These are phyloP conservation scores for Psilocybe mexicana DNA, from an alignment of 1,284 basidiomycete species.

Conservation along the genomic window DNA sequence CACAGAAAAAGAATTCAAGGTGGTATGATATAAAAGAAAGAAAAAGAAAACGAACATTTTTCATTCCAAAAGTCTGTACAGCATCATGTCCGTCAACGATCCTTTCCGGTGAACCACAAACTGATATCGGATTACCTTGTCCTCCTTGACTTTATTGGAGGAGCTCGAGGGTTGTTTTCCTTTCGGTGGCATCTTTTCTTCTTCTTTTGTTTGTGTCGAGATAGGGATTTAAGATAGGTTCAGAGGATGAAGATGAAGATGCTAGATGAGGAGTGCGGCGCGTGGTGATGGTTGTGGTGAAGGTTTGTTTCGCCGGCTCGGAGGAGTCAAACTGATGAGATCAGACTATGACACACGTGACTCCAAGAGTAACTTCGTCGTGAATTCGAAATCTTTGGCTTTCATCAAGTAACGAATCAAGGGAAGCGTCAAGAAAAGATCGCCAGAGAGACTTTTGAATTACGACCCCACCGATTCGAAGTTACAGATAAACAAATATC, in stretches of 20 bases:
- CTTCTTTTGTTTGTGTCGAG: too few species aligned
- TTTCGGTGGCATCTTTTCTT: conserved; percentile 67
- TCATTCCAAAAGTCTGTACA: conserved; percentile 85
- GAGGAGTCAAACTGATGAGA: conserved; percentile 1
- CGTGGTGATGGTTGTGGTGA: background rate
- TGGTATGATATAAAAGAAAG: too few species aligned
- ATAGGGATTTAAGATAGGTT: too few species aligned
- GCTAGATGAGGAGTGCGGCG: background rate
- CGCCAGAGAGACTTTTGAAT: too few species aligned
- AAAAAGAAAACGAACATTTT: conserved; percentile 62
- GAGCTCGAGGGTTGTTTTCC: conserved; percentile 53
- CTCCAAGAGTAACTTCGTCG: too few species aligned
- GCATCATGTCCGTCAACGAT: conserved; percentile 19
- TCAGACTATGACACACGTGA: background rate
- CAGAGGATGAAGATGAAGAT: background rate
- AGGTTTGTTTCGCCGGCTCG: background rate
- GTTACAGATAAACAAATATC: too few species aligned
- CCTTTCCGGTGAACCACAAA: conserved; percentile 21
- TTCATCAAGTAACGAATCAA: too few species aligned
- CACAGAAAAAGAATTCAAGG: background rate
- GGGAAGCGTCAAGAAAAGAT: too few species aligned
- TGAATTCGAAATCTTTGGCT: too few species aligned
- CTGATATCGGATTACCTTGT: conserved; percentile 57
- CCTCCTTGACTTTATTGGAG: conserved; percentile 66
- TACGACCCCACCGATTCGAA: too few species aligned